Base-by-base conservation (phyloP, 2,329 filamentous ascomycete genomes). In the Fusarium nodosum region DNA sequence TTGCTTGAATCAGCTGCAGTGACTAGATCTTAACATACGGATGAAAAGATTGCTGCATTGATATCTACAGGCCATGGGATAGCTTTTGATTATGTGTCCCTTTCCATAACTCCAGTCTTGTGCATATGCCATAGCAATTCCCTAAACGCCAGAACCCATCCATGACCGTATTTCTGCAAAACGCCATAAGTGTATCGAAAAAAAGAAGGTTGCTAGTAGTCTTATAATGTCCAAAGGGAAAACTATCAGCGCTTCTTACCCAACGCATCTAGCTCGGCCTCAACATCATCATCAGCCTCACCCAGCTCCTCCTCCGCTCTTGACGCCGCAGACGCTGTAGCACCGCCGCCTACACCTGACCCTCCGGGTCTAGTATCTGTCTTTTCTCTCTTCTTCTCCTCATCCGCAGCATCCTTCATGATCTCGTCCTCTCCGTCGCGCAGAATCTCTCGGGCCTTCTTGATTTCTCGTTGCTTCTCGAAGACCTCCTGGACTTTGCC, bases 401-500 rank as follows among this genome's bases (percentile, higher is more conserved):
- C 82, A 31, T 82, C 81, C 8, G 81, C 82, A 9, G 82, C 83
- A 31, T 85, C 85, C 77, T 85, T 86, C 76, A 85, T 83, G 51
- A 90, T 84, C 63, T 86, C 85, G 45, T 88, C 78, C 62, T 90
- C 90, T 76, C 90, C 89, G 71, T 91, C 90, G 53, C 88, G 88
- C 70, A 94, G 88, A 54, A 89, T 88, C 82, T 94, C 94, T 66
- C 94, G 85, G 54, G 93, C 91, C 75, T 91, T 88, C 78, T 96
- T 96, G 67, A 98, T 89, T 77, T 94, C 90, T 77, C 90, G 90
- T 73, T 97, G 93, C 85, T 95, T 94, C 80, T 93, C 91, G 71
- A 97, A 87, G 76, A 97, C 88, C 82, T 97, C 94, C 77, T 93
- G 90, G 56, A 98, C 94, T 75, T 95, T 90, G 50, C 96, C 96